These are phyloP conservation scores for Leishmania turanica DNA, from an alignment of 208 protist species.

Conservation along the genomic window DNA sequence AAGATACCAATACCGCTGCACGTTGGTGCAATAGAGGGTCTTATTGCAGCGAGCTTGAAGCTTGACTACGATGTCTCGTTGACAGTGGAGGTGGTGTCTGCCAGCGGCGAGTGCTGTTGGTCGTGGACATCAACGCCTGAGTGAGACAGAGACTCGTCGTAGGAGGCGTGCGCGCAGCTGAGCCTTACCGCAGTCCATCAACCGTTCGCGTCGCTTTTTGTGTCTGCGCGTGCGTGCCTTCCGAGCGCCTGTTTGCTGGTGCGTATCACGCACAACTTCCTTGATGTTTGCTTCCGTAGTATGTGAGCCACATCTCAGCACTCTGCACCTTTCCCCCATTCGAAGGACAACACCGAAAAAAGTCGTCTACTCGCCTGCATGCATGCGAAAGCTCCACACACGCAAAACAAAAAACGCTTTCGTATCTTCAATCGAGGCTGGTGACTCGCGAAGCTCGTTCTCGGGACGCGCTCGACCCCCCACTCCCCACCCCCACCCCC, in stretches of 20 bases:
- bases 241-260: background rate
- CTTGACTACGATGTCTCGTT: conserved; percentile 10
- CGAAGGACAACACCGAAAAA: background rate
- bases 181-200: no score
- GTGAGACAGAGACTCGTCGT: background rate
- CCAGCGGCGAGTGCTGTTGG: background rate
- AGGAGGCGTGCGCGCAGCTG: background rate
- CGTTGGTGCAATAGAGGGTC: conserved; percentile 18
- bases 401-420: no score
- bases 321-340: background rate
- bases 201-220: no score
- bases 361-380: background rate
- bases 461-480: background rate
- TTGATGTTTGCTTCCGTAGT: background rate
- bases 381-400: background rate
- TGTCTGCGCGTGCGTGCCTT: background rate
- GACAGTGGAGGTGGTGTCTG: background rate
- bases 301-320: background rate
- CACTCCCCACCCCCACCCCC: no score
- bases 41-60: conserved; percentile 27
- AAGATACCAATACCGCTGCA: conserved; percentile 17
- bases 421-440: background rate
- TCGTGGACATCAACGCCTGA: background rate
- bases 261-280: background rate
- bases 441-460: background rate